Evolutionary conservation across 768 basidiomycete species (phyloP).

Genomic region (Suillus weaverae): DNA sequence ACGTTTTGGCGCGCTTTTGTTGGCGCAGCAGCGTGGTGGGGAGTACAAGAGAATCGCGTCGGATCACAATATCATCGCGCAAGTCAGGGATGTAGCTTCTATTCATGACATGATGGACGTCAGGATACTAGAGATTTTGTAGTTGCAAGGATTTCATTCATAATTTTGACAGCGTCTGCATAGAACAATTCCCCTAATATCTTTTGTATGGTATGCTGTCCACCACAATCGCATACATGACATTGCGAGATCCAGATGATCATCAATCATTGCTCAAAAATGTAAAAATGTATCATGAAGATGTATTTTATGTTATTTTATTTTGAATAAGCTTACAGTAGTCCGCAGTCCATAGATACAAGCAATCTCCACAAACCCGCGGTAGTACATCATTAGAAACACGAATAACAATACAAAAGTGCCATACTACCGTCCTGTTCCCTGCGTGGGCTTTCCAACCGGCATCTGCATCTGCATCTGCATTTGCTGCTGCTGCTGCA

Average conservation of each 20-base stretch:
- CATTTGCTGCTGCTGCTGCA: constrained; percentile 29
- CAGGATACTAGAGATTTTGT: not conserved
- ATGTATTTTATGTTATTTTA: not conserved
- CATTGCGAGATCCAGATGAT: not conserved
- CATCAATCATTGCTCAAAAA: not conserved
- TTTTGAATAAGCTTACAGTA: constrained; percentile 6
- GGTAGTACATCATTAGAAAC: constrained; percentile 7
- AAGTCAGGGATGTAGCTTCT: not conserved
- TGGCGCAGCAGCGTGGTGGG: not conserved
- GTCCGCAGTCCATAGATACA: constrained; percentile 1
- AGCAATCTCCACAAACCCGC: constrained; percentile 1
- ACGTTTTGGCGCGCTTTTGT: not conserved
- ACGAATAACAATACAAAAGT: constrained; percentile 7
- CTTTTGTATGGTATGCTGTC: not conserved
- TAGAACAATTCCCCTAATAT: not conserved
- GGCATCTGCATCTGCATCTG: constrained; percentile 20
- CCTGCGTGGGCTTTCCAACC: constrained; percentile 34
- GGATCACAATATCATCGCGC: not conserved
- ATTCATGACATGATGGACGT: not conserved
- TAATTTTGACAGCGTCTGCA: not conserved
- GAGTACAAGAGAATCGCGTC: not conserved
- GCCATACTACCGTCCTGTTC: constrained; percentile 33
- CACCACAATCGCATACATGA: not conserved
- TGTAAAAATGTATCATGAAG: not conserved
- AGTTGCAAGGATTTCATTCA: not conserved